These are phyloP conservation scores for Mallotus repandus DNA, from an alignment of 441 rosid species.

Conservation along the genomic window DNA sequence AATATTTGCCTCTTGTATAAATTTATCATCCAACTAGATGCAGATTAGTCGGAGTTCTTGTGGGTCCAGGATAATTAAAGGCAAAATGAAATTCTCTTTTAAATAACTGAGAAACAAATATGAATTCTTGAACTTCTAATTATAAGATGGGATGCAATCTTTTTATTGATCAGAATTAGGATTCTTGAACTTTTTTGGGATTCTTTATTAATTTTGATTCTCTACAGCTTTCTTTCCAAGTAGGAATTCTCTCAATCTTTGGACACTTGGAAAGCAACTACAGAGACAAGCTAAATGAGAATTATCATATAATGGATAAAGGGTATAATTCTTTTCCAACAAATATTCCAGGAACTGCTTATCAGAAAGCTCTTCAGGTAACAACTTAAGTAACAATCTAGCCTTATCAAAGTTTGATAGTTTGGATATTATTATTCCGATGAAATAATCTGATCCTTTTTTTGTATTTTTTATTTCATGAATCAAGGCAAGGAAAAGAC, in stretches of 20 bases:
- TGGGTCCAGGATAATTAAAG: no score
- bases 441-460: neutral
- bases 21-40: no score
- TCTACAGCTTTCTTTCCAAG: slow-evolving; percentile 72
- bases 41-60: no score
- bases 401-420: no score
- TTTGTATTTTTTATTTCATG: neutral
- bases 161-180: neutral
- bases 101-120: no score
- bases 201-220: slow-evolving; percentile 16
- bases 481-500: slow-evolving; percentile 71
- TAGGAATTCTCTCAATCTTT: slow-evolving; percentile 72
- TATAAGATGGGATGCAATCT: no score
- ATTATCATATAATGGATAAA: slow-evolving; percentile 65
- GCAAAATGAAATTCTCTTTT: no score
- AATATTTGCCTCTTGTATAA: no score
- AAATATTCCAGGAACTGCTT: slow-evolving; percentile 70
- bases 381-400: neutral
- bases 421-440: neutral
- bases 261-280: slow-evolving; percentile 56
- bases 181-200: neutral
- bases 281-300: slow-evolving; percentile 52
- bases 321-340: slow-evolving; percentile 89
- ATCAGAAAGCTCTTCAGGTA: slow-evolving; percentile 76
- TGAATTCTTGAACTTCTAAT: no score